Base-by-base conservation (phyloP, 805 yeast genomes). In the Lachancea mirantina region DNA sequence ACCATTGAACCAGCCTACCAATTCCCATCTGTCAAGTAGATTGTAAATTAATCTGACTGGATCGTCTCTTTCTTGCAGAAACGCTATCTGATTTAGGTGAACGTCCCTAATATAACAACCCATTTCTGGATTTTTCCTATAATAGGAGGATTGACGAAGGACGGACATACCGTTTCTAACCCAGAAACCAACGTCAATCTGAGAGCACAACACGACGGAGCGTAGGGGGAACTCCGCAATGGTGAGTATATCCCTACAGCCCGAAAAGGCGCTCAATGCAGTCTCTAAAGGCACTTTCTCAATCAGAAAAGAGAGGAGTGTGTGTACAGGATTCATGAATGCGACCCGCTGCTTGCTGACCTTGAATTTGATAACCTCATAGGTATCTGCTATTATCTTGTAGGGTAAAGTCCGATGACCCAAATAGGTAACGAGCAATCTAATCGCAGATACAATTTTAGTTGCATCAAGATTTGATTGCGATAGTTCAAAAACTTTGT, bases 101-200 rank as follows among this genome's bases (percentile, higher is more conserved):
- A 92, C 61, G 48, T 92, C 98, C 40, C 88, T 67, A 34, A 76
- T 61, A 47, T 72, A 87, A 18, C 87, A 63, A 13, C 83, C 59
- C 16, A 60, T 42, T 36, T 69, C 70, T 2, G 67, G 52, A 49
- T 68, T 60, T n/a, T 64, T 68, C 34, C 61, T 60, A 41, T 76
- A 75, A 10, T 68, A 56, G 1, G 68, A 50, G 0, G 76, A 70
- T 42, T 74, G 76, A 26, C 68, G 63, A 4, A 73, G 53, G 2
- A 68, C 71, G 5, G 71, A 64, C 32, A 62, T 48, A 14, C 92
- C 92, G 47, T 81, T 81, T 57, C 89, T 68, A 2, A 81, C 70
- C 92, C 92, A 81, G 40, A 72, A 74, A 1, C 82, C 82, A 2
- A 71, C 59, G 20, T 68, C 68, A 3, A 78, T 71, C 46, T 81